Conservation (phyloP, 2,329 filamentous ascomycete species). For the Lachnellula arida region DNA sequence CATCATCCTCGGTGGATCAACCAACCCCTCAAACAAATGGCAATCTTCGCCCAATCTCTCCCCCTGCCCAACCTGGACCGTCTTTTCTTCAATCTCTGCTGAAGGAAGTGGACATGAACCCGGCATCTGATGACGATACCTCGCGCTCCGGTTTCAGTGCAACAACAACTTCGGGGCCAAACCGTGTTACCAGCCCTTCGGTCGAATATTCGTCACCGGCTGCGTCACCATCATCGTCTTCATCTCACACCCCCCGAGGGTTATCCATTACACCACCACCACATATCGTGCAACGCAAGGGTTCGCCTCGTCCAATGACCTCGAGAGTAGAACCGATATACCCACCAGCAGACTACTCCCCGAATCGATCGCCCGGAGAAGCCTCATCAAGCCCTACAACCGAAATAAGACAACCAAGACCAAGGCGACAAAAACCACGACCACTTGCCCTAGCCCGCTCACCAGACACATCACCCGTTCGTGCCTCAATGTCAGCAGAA, state of each 20-base stretch:
- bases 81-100: slow-evolving; percentile 84
- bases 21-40: slow-evolving; percentile 30
- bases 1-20: slow-evolving; percentile 35
- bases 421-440: slow-evolving; percentile 26
- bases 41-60: slow-evolving; percentile 14
- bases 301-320: slow-evolving; percentile 64
- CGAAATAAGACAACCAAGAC: slow-evolving; percentile 30
- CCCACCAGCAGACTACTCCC: slow-evolving; percentile 70
- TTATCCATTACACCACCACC: slow-evolving; percentile 68
- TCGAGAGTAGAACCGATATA: slow-evolving; percentile 70
- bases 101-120: slow-evolving; percentile 74
- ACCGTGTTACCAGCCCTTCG: slow-evolving; percentile 30
- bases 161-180: slow-evolving; percentile 17
- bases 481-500: slow-evolving; percentile 64
- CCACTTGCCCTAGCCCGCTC: slow-evolving; percentile 30
- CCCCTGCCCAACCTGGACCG: slow-evolving; percentile 43
- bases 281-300: slow-evolving; percentile 53
- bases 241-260: slow-evolving; percentile 63
- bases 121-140: slow-evolving; percentile 53
- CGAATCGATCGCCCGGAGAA: slow-evolving; percentile 46
- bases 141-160: slow-evolving; percentile 21
- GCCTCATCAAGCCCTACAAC: slow-evolving; percentile 22
- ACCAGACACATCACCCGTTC: slow-evolving; percentile 62
- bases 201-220: slow-evolving; percentile 57
- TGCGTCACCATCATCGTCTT: slow-evolving; percentile 59